Percentiles rank a stretch among this genome's conserved stretches.
Conservation (phyloP, 805 yeast genomes). For the Starmerella vaccinii region DNA sequence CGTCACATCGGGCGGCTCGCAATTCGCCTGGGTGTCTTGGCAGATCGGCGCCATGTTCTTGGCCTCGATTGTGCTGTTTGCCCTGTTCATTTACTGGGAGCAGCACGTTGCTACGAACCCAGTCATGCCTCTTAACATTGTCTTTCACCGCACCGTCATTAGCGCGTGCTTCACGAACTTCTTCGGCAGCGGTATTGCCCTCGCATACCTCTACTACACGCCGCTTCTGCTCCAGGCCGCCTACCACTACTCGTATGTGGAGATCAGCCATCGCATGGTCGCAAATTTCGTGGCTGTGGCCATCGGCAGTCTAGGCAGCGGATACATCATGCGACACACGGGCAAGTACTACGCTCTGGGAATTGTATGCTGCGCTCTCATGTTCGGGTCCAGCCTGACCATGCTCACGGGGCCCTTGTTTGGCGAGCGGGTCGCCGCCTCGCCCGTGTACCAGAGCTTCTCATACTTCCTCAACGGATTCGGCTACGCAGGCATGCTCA, state of each 20-base stretch:
- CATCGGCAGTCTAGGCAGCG: constrained; percentile 55
- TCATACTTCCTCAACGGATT: constrained; percentile 43
- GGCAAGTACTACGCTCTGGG: constrained; percentile 51
- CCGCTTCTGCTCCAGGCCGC: constrained; percentile 70
- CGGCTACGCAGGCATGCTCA: constrained; percentile 57
- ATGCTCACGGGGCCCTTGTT: constrained; percentile 31
- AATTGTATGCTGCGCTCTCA: constrained; percentile 35
- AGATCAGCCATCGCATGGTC: constrained; percentile 47
- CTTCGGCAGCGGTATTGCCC: constrained; percentile 60
- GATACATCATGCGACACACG: constrained; percentile 54
- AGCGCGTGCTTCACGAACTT: constrained; percentile 59
- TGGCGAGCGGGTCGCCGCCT: constrained; percentile 47
- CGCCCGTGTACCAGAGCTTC: constrained; percentile 41
- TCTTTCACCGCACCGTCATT: constrained; percentile 49
- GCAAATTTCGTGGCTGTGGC: constrained; percentile 59
- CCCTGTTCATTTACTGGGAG: constrained; percentile 45
- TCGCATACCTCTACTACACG: constrained; percentile 52
- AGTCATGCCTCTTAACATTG: constrained; percentile 51
- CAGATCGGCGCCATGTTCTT: constrained; percentile 33
- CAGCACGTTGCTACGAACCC: constrained; percentile 48
- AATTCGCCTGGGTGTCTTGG: constrained; percentile 38
- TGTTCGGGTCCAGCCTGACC: constrained; percentile 41
- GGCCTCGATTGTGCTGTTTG: constrained; percentile 31
- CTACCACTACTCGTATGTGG: constrained; percentile 57
- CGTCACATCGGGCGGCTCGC: constrained; percentile 56